Percentiles rank a stretch among this genome's conserved stretches.
Evolutionary conservation across 2,329 filamentous ascomycete genomes (phyloP).

Genomic region (Paecilomyces sp.): DNA sequence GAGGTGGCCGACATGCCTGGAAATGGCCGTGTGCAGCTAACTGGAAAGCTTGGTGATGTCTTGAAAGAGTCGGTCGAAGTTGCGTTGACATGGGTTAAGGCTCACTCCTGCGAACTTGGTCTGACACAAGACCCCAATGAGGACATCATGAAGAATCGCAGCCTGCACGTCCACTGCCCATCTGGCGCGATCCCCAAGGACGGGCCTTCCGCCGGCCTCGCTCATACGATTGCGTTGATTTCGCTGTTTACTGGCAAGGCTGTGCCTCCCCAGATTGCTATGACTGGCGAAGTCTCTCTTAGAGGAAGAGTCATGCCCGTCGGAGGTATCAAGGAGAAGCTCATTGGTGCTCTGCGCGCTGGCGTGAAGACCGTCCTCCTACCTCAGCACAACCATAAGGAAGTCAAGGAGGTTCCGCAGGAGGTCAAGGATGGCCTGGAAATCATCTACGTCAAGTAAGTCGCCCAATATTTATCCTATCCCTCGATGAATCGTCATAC

Average conservation of each 20-base stretch:
- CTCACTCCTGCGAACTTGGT: conserved; percentile 85
- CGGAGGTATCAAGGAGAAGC: conserved; percentile 96
- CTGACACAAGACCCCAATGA: conserved; percentile 72
- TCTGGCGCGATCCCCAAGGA: conserved; percentile 94
- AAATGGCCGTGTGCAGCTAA: conserved; percentile 83
- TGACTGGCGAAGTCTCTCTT: conserved; percentile 78
- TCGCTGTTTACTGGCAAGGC: conserved; percentile 79
- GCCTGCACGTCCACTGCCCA: conserved; percentile 93
- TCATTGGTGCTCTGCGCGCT: conserved; percentile 86
- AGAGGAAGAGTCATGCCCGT: conserved; percentile 88
- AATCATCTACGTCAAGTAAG: conserved; percentile 83
- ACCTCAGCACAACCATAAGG: conserved; percentile 83
- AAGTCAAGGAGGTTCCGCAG: conserved; percentile 79
- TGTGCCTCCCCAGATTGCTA: conserved; percentile 86
- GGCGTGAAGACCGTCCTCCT: conserved; percentile 92
- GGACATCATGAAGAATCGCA: conserved; percentile 93
- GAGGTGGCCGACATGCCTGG: conserved; percentile 98
- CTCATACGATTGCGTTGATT: conserved; percentile 88
- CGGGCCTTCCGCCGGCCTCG: conserved; percentile 73
- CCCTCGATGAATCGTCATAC: conserved; percentile 7
- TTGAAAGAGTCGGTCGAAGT: conserved; percentile 97
- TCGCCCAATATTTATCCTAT: conserved; percentile 8
- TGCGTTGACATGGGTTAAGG: conserved; percentile 93
- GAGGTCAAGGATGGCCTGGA: conserved; percentile 83
- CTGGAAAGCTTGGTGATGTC: conserved; percentile 91